A percentile compares a stretch with the other conserved stretches of the same genome.
Conservation (phyloP, 768 basidiomycete species). For the Panaeolus cyanescens region DNA sequence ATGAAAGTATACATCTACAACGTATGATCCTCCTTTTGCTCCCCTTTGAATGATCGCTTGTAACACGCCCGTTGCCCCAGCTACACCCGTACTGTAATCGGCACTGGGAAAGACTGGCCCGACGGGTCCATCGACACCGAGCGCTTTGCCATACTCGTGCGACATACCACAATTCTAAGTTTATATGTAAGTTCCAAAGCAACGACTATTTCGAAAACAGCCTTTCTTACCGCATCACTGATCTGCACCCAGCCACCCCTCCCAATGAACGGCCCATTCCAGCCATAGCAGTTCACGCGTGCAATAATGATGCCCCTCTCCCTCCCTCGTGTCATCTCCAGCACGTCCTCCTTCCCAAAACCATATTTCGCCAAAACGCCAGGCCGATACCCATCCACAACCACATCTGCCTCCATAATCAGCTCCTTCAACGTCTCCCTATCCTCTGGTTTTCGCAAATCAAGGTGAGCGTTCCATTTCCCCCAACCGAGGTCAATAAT, state of each 20-base stretch:
- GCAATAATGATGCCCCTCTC: slow-evolving; percentile 23
- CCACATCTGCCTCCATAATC: slow-evolving; percentile 26
- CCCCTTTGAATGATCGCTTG: slow-evolving; percentile 18
- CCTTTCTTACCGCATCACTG: slow-evolving; percentile 23
- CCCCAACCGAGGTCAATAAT: slow-evolving; percentile 26
- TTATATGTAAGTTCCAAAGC: too few species aligned
- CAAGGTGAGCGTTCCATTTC: slow-evolving; percentile 27
- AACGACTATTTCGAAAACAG: too few species aligned
- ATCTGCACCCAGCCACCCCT: slow-evolving; percentile 25
- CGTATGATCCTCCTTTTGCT: slow-evolving; percentile 22
- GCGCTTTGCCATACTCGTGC: slow-evolving; percentile 18
- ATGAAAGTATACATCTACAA: slow-evolving; percentile 15
- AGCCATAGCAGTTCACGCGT: slow-evolving; percentile 28
- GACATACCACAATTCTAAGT: slow-evolving; percentile 23
- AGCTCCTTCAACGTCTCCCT: slow-evolving; percentile 13
- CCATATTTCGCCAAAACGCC: slow-evolving; percentile 27
- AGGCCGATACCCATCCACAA: slow-evolving; percentile 31
- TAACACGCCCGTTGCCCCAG: slow-evolving; percentile 18
- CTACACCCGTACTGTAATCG: slow-evolving; percentile 21
- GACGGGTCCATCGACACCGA: slow-evolving; percentile 21
- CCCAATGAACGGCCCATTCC: slow-evolving; percentile 24
- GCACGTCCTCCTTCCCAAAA: slow-evolving; percentile 28
- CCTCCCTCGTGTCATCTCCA: slow-evolving; percentile 20
- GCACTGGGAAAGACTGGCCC: slow-evolving; percentile 22
- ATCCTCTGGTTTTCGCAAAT: slow-evolving; percentile 23